Percentiles rank a stretch among this genome's conserved stretches.
Evolutionary conservation across 164 flowering plant species (phyloP).

Genomic region (Pachysandra terminalis): DNA sequence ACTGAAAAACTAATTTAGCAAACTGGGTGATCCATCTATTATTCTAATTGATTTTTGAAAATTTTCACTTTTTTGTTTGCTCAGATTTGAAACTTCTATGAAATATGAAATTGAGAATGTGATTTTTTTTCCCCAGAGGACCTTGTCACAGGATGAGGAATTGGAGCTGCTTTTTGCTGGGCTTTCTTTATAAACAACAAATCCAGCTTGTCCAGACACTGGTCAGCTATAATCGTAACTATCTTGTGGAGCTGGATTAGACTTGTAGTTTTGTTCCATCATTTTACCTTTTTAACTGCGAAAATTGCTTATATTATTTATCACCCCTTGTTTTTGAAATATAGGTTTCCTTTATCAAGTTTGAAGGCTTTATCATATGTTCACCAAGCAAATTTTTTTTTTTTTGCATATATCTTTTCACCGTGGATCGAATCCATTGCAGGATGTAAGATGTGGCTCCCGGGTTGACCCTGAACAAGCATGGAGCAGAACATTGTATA

Average conservation of each 20-base stretch:
- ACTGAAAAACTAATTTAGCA: neutral
- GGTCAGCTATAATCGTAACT: constrained; percentile 12
- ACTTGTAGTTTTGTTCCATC: neutral
- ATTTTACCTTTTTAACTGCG: neutral
- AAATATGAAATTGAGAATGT: neutral
- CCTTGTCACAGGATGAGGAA: constrained; percentile 58
- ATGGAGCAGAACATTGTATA: neutral
- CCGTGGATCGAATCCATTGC: neutral
- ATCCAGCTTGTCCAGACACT: constrained; percentile 5
- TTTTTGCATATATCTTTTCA: neutral
- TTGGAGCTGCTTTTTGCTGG: constrained; percentile 72
- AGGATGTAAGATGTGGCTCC: neutral
- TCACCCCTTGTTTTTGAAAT: neutral
- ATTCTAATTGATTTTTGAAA: neutral
- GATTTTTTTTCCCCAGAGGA: constrained; percentile 37
- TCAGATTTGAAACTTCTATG: neutral
- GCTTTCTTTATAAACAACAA: constrained; percentile 44
- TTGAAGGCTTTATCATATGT: neutral
- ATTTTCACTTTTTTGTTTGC: neutral
- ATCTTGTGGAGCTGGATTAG: neutral
- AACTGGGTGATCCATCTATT: neutral
- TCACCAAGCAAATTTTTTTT: neutral
- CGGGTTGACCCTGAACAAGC: neutral
- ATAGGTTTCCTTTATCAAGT: neutral
- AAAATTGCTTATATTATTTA: neutral